phyloP scores from a whole-genome alignment of 108 stramenopile genomes.

The Skeletonema potamos region DNA sequence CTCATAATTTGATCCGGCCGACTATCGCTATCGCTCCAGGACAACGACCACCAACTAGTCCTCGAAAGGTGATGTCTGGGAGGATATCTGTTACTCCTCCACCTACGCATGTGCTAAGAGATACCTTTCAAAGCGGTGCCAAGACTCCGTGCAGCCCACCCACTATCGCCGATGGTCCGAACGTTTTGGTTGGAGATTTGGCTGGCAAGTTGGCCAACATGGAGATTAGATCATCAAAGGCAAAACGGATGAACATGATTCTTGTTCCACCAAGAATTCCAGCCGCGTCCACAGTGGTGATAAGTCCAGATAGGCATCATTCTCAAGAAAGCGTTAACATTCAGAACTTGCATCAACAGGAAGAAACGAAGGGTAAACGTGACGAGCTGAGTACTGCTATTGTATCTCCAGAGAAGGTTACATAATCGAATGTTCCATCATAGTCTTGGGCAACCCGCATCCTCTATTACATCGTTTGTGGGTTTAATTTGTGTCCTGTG shows the following conservation, averaged over 20 bases:
- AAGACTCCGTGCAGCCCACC: not conserved
- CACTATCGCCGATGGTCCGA: not conserved
- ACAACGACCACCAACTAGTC: not conserved
- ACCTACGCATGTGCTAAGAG: not conserved
- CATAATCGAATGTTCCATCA: not conserved
- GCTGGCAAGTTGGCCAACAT: not conserved
- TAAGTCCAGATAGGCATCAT: not conserved
- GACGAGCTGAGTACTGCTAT: not conserved
- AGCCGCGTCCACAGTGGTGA: not conserved
- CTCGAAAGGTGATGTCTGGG: not conserved
- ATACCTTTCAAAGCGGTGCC: not conserved
- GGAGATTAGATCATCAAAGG: not conserved
- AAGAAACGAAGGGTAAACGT: no score
- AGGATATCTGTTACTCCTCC: not conserved
- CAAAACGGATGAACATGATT: not conserved
- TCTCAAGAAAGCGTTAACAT: not conserved
- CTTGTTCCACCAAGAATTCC: not conserved
- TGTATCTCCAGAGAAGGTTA: not conserved
- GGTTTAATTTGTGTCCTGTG: not conserved
- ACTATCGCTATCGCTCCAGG: not conserved
- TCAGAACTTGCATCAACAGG: not conserved
- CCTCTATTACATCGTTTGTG: not conserved
- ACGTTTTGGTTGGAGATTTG: not conserved
- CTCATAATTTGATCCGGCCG: not conserved
- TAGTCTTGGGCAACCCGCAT: not conserved